These are phyloP conservation scores for Vigna mungo DNA, from an alignment of 306 rosid genomes.

Conservation along the genomic window DNA sequence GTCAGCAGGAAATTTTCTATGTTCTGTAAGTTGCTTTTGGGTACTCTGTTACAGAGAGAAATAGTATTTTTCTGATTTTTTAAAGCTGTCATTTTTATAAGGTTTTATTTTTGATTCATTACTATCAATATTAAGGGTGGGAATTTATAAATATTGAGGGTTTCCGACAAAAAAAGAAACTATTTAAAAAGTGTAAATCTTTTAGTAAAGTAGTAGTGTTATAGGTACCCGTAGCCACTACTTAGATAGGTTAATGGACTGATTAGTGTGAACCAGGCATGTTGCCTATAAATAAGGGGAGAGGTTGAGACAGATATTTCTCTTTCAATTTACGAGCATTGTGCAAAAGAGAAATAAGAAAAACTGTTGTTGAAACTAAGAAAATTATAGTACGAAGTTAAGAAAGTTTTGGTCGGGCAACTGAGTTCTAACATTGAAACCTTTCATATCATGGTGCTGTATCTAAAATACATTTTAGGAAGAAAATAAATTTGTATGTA, in stretches of 20 bases:
- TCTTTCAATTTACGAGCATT: background rate
- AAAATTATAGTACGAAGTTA: background rate
- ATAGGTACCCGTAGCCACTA: background rate
- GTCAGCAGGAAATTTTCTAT: slow-evolving; percentile 40
- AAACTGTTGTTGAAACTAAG: background rate
- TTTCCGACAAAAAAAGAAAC: background rate
- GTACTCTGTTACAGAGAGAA: background rate
- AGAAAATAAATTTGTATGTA: slow-evolving; percentile 12
- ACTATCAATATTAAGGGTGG: background rate
- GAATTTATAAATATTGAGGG: background rate
- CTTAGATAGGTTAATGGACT: background rate
- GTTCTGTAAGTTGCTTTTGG: slow-evolving; percentile 16
- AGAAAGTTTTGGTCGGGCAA: background rate
- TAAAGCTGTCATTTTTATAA: background rate
- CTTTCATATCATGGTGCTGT: background rate
- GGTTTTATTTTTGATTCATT: background rate
- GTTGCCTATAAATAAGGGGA: background rate
- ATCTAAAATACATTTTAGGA: background rate
- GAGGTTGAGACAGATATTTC: background rate
- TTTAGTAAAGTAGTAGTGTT: background rate
- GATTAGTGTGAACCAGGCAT: background rate
- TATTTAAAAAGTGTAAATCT: background rate
- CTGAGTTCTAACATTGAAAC: slow-evolving; percentile 19
- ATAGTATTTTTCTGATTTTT: background rate
- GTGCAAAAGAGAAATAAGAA: background rate